These are phyloP conservation scores for Ceratocystis ficicola DNA, from an alignment of 2,329 filamentous ascomycete species.

Conservation along the genomic window DNA sequence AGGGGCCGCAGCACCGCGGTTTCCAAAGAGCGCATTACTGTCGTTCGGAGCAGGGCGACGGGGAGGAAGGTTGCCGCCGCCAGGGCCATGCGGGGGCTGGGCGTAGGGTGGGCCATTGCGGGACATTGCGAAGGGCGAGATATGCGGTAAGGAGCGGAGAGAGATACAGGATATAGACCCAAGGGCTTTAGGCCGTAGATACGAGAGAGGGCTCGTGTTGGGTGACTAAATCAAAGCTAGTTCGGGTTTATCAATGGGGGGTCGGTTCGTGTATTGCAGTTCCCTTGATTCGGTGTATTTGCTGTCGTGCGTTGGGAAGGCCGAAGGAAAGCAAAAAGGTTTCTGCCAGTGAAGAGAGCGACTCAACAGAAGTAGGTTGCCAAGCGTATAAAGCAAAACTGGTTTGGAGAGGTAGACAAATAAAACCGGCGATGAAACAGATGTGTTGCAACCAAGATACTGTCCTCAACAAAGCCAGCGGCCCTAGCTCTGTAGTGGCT, in stretches of 20 bases:
- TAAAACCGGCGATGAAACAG: slow-evolving; percentile 6
- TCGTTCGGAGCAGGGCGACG: slow-evolving; percentile 13
- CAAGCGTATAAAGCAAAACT: background rate
- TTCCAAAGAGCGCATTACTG: slow-evolving; percentile 19
- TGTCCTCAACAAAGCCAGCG: background rate
- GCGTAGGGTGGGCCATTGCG: slow-evolving; percentile 24
- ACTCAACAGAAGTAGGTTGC: background rate
- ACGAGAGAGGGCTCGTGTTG: background rate
- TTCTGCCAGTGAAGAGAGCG: background rate
- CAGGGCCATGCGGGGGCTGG: slow-evolving; percentile 9
- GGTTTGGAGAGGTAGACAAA: background rate
- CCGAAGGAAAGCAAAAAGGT: background rate
- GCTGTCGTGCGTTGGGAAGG: background rate
- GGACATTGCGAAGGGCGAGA: slow-evolving; percentile 22
- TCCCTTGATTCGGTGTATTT: background rate
- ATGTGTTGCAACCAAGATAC: background rate
- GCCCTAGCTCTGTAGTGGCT: background rate
- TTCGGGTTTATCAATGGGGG: background rate
- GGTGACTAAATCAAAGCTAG: background rate
- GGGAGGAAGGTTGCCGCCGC: slow-evolving; percentile 13
- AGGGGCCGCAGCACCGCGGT: slow-evolving; percentile 17
- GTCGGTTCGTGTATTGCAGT: background rate
- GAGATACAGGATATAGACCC: background rate
- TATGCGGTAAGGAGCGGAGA: background rate
- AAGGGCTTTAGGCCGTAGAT: too few species aligned